phyloP scores from a whole-genome alignment of 306 rosid genomes.

The Cucurbita argyrosperma region DNA sequence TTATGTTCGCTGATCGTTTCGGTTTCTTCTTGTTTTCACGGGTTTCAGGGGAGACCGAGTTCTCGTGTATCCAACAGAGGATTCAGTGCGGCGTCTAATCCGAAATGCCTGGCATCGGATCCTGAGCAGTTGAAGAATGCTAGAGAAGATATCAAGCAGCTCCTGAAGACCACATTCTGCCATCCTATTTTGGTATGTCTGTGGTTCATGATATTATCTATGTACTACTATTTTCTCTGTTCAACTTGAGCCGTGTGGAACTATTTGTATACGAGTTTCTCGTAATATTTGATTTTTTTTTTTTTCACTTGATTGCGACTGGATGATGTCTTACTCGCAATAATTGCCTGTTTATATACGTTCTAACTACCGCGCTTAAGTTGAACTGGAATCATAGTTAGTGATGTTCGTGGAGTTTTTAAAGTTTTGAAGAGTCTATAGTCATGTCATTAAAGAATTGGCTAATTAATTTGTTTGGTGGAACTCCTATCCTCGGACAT shows the following conservation, averaged over 20 bases:
- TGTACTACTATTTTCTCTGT: background rate
- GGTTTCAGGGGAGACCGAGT: constrained; percentile 28
- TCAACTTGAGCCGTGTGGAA: background rate
- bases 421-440: background rate
- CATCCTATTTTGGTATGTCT: constrained; percentile 62
- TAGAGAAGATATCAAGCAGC: constrained; percentile 62
- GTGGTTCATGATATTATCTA: background rate
- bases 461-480: background rate
- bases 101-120: constrained; percentile 58
- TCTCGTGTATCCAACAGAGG: constrained; percentile 31
- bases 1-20: background rate
- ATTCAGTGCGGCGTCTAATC: constrained; percentile 26
- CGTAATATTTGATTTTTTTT: background rate
- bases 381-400: background rate
- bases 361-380: background rate
- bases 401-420: background rate
- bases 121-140: constrained; percentile 77
- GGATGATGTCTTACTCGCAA: background rate
- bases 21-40: background rate
- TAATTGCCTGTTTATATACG: background rate
- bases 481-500: background rate
- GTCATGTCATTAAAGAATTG: background rate
- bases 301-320: background rate
- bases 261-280: background rate
- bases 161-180: constrained; percentile 56